Evolutionary conservation across 1,284 basidiomycete species (phyloP).

Genomic region (Moesziomyces aphidis): DNA sequence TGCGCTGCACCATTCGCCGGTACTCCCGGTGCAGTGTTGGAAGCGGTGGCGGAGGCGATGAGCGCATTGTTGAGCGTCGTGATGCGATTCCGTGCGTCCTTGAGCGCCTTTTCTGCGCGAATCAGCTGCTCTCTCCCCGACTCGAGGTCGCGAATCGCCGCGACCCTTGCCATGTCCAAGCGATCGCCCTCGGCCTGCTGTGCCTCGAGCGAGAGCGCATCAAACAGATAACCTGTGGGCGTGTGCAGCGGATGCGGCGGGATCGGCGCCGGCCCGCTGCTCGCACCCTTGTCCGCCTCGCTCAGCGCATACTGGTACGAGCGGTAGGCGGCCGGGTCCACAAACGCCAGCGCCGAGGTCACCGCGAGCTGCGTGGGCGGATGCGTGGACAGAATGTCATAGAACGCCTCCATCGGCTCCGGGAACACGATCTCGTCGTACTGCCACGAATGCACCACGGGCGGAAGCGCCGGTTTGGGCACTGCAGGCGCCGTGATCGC

Average conservation of each 20-base stretch:
- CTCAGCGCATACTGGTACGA: constrained; percentile 39
- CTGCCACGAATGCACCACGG: constrained; percentile 86
- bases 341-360: constrained; percentile 55
- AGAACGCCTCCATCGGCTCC: constrained; percentile 90
- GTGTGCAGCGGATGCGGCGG: constrained; percentile 63
- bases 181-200: constrained; percentile 81
- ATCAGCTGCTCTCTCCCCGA: constrained; percentile 63
- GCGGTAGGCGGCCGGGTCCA: constrained; percentile 51
- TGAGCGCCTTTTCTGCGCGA: constrained; percentile 62
- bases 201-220: constrained; percentile 82
- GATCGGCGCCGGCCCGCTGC: constrained; percentile 1
- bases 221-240: constrained; percentile 59
- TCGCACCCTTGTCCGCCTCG: constrained; percentile 12
- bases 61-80: constrained; percentile 17
- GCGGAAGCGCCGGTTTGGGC: constrained; percentile 48
- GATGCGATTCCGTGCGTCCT: constrained; percentile 41
- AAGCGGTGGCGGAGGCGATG: not conserved
- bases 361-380: constrained; percentile 77
- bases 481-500: constrained; percentile 5
- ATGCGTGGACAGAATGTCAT: constrained; percentile 82
- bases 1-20: no score
- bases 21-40: no score
- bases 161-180: constrained; percentile 80
- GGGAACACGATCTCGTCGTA: constrained; percentile 98
- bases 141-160: constrained; percentile 71